These are phyloP conservation scores for Ustilago bromivora DNA, from an alignment of 1,284 basidiomycete species.

Conservation along the genomic window DNA sequence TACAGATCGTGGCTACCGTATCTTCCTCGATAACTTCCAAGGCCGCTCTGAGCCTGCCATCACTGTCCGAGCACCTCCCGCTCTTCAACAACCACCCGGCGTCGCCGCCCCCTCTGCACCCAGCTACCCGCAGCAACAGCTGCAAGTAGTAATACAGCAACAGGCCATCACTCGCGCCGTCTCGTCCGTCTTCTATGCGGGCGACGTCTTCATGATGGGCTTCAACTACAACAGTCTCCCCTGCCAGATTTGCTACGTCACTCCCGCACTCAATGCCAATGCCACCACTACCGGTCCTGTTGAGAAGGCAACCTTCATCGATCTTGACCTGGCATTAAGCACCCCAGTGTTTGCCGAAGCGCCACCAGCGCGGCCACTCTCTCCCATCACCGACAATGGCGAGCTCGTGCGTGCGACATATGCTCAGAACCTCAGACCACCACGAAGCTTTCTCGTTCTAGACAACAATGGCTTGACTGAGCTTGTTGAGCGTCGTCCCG, in stretches of 20 bases:
- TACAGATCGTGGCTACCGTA: constrained; percentile 65
- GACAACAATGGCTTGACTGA: constrained; percentile 86
- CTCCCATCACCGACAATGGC: constrained; percentile 49
- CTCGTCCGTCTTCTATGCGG: constrained; percentile 51
- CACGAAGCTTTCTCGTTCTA: constrained; percentile 84
- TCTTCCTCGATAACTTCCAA: constrained; percentile 66
- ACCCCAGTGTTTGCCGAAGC: constrained; percentile 60
- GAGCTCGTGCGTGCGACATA: constrained; percentile 79
- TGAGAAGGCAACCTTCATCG: constrained; percentile 53
- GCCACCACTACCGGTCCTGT: constrained; percentile 35
- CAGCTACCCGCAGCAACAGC: constrained; percentile 24
- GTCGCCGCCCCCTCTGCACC: constrained; percentile 21
- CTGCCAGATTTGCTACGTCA: constrained; percentile 52
- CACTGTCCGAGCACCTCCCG: constrained; percentile 46
- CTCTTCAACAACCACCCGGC: constrained; percentile 48
- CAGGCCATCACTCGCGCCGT: constrained; percentile 40
- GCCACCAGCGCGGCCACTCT: constrained; percentile 15
- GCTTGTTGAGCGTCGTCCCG: constrained; percentile 82
- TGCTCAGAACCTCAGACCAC: constrained; percentile 79
- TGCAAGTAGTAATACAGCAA: constrained; percentile 19
- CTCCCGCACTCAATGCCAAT: constrained; percentile 37
- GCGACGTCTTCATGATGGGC: constrained; percentile 54
- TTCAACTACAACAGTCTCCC: constrained; percentile 52
- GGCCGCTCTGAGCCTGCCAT: constrained; percentile 53
- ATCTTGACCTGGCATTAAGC: constrained; percentile 50